These are phyloP conservation scores for Cucurbita pepo DNA, from an alignment of 306 rosid genomes.

Conservation along the genomic window DNA sequence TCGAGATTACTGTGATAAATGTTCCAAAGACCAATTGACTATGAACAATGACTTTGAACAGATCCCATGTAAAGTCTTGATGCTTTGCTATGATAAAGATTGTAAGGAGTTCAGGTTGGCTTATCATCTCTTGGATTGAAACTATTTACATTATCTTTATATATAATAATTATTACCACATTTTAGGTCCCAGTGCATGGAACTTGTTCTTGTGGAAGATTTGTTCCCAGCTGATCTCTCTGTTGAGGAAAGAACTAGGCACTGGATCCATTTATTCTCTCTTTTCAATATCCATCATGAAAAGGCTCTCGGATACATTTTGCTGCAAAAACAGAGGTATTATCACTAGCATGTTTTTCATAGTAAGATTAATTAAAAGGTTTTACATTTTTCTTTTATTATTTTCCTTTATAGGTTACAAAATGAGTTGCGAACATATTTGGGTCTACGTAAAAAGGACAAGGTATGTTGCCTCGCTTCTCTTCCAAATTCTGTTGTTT, in stretches of 20 bases:
- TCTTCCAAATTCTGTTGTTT: constrained; percentile 1
- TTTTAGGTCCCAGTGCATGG: constrained; percentile 69
- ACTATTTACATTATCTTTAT: constrained; percentile 3
- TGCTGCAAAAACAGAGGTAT: constrained; percentile 79
- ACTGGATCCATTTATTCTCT: constrained; percentile 80
- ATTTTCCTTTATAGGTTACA: constrained; percentile 49
- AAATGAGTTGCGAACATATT: constrained; percentile 53
- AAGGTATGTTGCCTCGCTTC: constrained; percentile 39
- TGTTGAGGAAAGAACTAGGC: constrained; percentile 55
- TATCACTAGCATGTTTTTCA: background rate
- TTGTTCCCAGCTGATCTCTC: constrained; percentile 53
- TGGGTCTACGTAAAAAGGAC: constrained; percentile 33
- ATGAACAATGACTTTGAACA: constrained; percentile 48
- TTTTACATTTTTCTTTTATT: background rate
- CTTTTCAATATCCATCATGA: constrained; percentile 48
- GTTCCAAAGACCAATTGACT: constrained; percentile 44
- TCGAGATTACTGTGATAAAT: constrained; percentile 58
- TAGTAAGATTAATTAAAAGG: background rate
- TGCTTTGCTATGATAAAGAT: constrained; percentile 87
- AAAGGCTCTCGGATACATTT: constrained; percentile 48
- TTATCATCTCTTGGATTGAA: constrained; percentile 11
- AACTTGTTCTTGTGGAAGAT: constrained; percentile 55
- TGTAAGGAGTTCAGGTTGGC: constrained; percentile 79
- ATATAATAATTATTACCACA: constrained; percentile 6
- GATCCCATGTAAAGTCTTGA: constrained; percentile 72